Base-by-base conservation (phyloP, 768 basidiomycete genomes). In the Crepidotus variabilis region DNA sequence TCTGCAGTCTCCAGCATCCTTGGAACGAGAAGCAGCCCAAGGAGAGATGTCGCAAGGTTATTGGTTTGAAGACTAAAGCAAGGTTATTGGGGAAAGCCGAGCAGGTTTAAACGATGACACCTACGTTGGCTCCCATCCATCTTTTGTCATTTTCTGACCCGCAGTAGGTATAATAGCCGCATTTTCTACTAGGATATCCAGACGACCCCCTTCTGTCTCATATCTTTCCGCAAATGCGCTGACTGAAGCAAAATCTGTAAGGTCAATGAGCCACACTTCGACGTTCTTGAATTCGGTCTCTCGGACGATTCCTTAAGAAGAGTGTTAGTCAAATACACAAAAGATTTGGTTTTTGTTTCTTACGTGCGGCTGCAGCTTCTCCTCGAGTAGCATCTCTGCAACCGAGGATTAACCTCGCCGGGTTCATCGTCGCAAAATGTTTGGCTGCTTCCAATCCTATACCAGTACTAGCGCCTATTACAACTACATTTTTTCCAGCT, bases 401-500 rank as follows among this genome's bases (percentile, higher is more conserved):
- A 2, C 67, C 75, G 10, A 80, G 28, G 21, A 80, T 70, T 2
- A 79, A 62, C 49, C 65, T 67, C 1, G 51, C 71, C n/a, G 78
- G 69, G 47, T 72, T 72, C 79, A 80, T 77, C 1, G 58, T 46
- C 0, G 78, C 78, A 36, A 81, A 76, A 53, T 80, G 75, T 54
- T 74, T 77, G 6, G 74, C 66, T 0, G 77, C 72, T 58, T 81
- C 78, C 39, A 78, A 72, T 1, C 81, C 81, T 2, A 82, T 54
- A 1, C 81, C 84, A 21, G 71, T 70, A 59, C 85, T 85, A 2
- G 82, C 79, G 6, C 74, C 75, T 23, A 74, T 71, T 21, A 85
- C 73, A 20, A 84, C 52, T n/a, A 83, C 70, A 6, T 77, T 79
- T 61, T 78, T 80, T 13, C 74, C 76, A 13, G 62, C 60, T n/a